Conservation (phyloP, 257 asterid genomes). For the Catharanthus roseus region DNA sequence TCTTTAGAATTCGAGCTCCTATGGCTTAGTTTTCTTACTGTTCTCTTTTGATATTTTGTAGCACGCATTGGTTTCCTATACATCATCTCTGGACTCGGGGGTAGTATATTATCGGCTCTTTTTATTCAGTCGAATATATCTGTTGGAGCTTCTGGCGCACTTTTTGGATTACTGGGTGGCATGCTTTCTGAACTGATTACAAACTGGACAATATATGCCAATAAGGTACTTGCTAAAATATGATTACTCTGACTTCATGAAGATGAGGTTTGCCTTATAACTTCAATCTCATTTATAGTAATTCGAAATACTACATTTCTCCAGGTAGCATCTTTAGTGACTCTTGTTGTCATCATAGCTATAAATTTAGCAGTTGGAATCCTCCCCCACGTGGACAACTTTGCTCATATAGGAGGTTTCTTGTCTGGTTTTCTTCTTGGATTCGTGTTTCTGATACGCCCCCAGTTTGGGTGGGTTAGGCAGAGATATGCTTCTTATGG, state of each 20-base stretch:
- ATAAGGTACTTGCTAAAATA: slow-evolving; percentile 50
- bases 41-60: slow-evolving; percentile 23
- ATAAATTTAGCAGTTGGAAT: slow-evolving; percentile 74
- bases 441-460: slow-evolving; percentile 75
- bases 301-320: slow-evolving; percentile 10
- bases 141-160: slow-evolving; percentile 96
- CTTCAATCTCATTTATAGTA: neutral
- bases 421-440: slow-evolving; percentile 83
- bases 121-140: slow-evolving; percentile 80
- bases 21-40: slow-evolving; percentile 2
- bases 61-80: slow-evolving; percentile 77
- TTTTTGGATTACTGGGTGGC: slow-evolving; percentile 83
- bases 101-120: slow-evolving; percentile 74
- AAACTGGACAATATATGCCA: slow-evolving; percentile 83
- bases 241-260: neutral
- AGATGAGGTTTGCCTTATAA: neutral
- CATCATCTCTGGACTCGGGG: slow-evolving; percentile 82
- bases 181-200: slow-evolving; percentile 90
- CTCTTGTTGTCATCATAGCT: slow-evolving; percentile 63
- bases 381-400: slow-evolving; percentile 92
- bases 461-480: slow-evolving; percentile 84
- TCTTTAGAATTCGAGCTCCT: neutral
- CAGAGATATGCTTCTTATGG: slow-evolving; percentile 57
- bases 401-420: slow-evolving; percentile 92
- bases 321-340: slow-evolving; percentile 61